Base-by-base conservation (phyloP, 1,139 yeast species). In the Taphrina wiesneri region DNA sequence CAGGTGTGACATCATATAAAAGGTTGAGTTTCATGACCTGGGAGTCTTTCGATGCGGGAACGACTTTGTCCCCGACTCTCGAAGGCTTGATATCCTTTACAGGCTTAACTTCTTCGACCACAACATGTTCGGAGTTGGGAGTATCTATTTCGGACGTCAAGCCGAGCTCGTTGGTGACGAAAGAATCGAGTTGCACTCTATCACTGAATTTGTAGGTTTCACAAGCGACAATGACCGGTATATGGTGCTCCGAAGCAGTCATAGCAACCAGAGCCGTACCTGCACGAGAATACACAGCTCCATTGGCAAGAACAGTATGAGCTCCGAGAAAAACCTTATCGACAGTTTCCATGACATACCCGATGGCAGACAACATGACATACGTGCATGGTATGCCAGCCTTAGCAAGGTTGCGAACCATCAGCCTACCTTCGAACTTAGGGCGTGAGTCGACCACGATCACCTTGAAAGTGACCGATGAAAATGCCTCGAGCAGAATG, bases 401-500 rank as follows among this genome's bases (percentile, higher is more conserved):
- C 3, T 77, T 76, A 2, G 90, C 83, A 69, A 95, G 81, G 56
- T 81, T 81, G 59, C 82, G 81, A 11, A 93, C 88, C 73, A 91
- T 79, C 69, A 81, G 84, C 73, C 88, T 88, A 65, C 99, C 99
- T 77, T 95, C 99, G 74, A 90, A 93, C 67, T 93, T 80, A 3
- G 99, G 99, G 73, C 96, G 85, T n/a, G 97, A 88, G 76, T 95
- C 99, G 56, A 92, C 96, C 49, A 93, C 87, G 59, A 91, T 85
- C 67, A 95, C 90, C 68, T 86, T 84, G 77, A 95, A 90, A 74
- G 88, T 90, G 59, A 83, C 81, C 69, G 86, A 82, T 63, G 83
- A 84, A 45, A 80, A 78, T 74, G 97, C 93, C 71, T 85, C 84
- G 70, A 88, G 80, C 74, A 95, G 86, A 52, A 93, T 80, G 67